Percentiles rank a stretch among this genome's conserved stretches.
Conservation (phyloP, 202 grass and related monocot species). For the Elaeis oleifera region DNA sequence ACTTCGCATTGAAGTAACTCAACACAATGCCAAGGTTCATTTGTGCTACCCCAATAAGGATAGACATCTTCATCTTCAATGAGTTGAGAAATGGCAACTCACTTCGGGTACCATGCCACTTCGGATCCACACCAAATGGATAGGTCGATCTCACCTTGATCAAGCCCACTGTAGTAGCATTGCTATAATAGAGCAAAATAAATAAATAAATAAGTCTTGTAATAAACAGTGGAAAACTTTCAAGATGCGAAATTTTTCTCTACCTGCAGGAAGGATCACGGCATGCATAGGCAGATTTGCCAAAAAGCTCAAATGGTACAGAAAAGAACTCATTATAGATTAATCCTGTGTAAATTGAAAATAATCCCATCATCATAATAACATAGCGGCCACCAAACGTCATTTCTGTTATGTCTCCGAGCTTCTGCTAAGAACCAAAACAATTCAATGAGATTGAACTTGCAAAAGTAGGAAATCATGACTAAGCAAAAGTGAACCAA, state of each 20-base stretch:
- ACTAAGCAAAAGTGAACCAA: no score
- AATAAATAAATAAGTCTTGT: not conserved
- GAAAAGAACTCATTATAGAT: slow-evolving; percentile 99
- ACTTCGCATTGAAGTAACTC: slow-evolving; percentile 91
- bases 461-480: not conserved
- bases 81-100: slow-evolving; percentile 93
- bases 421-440: slow-evolving; percentile 42
- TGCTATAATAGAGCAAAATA: slow-evolving; percentile 28
- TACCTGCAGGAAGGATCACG: slow-evolving; percentile 84
- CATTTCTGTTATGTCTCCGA: slow-evolving; percentile 99
- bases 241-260: slow-evolving; percentile 2
- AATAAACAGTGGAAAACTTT: no score
- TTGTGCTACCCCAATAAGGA: slow-evolving; percentile 89
- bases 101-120: slow-evolving; percentile 69
- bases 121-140: slow-evolving; percentile 87
- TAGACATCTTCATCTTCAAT: slow-evolving; percentile 99
- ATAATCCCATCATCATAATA: slow-evolving; percentile 85
- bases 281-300: slow-evolving; percentile 87
- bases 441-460: not conserved
- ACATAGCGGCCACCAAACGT: slow-evolving; percentile 98
- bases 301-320: slow-evolving; percentile 86
- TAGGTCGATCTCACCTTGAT: slow-evolving; percentile 68
- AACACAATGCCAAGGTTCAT: slow-evolving; percentile 93
- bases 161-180: slow-evolving; percentile 57
- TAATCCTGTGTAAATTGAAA: slow-evolving; percentile 98